Conservation (phyloP, 2,329 filamentous ascomycete genomes). For the Bipolaris oryzae region DNA sequence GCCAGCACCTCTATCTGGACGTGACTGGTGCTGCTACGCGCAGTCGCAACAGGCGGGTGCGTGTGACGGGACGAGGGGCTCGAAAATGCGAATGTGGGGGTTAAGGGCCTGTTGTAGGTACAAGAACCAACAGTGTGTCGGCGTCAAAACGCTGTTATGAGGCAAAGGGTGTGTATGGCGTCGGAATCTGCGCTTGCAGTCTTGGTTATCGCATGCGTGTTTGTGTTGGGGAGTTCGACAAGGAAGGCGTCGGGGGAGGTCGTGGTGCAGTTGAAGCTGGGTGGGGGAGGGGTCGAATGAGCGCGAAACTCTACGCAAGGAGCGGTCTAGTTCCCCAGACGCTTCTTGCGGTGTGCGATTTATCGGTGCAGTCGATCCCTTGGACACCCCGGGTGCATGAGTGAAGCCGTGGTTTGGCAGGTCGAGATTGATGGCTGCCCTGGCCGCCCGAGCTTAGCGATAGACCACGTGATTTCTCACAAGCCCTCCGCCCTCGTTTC, state of each 20-base stretch:
- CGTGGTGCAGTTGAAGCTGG: slow-evolving; percentile 17
- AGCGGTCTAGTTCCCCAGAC: not conserved
- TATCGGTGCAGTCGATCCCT: slow-evolving; percentile 8
- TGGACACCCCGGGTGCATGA: slow-evolving; percentile 9
- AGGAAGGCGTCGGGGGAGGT: slow-evolving; percentile 15
- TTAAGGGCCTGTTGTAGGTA: slow-evolving; percentile 7
- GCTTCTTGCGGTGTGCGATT: not conserved
- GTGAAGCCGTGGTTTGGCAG: slow-evolving; percentile 19
- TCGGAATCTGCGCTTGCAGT: slow-evolving; percentile 24
- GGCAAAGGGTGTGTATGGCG: slow-evolving; percentile 1
- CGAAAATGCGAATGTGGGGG: slow-evolving; percentile 41
- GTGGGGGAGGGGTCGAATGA: slow-evolving; percentile 25
- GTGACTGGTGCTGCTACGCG: slow-evolving; percentile 26
- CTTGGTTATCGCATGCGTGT: slow-evolving; percentile 26
- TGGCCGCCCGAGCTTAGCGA: slow-evolving; percentile 24
- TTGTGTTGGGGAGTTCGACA: slow-evolving; percentile 10
- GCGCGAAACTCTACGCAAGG: slow-evolving; percentile 12
- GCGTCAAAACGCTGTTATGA: not conserved
- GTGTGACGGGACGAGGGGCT: slow-evolving; percentile 29
- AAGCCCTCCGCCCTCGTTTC: not conserved
- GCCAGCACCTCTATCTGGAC: slow-evolving; percentile 23
- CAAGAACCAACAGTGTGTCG: slow-evolving; percentile 5
- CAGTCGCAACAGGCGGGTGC: slow-evolving; percentile 26
- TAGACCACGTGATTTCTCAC: slow-evolving; percentile 22
- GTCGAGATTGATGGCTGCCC: slow-evolving; percentile 21